A percentile compares a stretch with the other conserved stretches of the same genome.
These are phyloP conservation scores for Phytophthora macrochlamydospora DNA, from an alignment of 352 stramenopile genomes.

Conservation along the genomic window DNA sequence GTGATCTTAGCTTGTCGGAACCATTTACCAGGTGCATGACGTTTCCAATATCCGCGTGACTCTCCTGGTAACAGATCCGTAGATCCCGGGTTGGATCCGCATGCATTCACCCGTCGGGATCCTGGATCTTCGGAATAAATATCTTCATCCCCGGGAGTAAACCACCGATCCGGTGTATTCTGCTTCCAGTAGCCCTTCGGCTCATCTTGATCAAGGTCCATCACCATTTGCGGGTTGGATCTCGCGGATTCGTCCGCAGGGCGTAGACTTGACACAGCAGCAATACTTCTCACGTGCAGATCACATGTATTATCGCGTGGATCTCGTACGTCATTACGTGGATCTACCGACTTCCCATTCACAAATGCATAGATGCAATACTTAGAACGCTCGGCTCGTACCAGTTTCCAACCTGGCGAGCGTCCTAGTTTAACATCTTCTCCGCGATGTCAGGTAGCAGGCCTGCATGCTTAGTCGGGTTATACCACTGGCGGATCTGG, in stretches of 20 bases:
- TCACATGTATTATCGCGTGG: conserved; percentile 1
- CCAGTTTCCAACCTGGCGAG: conserved; percentile 1
- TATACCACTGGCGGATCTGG: not conserved
- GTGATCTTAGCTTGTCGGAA: not conserved
- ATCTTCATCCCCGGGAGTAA: no score
- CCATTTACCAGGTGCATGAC: conserved; percentile 8
- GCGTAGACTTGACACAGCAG: not conserved
- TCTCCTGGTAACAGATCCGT: conserved; percentile 17
- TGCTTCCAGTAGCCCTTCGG: no score
- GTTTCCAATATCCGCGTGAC: conserved; percentile 18
- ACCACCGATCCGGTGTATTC: no score
- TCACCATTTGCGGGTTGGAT: not conserved
- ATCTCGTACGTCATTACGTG: not conserved
- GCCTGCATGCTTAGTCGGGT: not conserved
- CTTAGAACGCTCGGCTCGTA: conserved; percentile 4
- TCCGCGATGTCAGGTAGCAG: not conserved
- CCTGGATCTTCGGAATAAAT: no score
- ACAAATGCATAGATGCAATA: conserved; percentile 10
- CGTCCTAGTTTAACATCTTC: conserved; percentile 13
- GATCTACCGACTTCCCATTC: not conserved
- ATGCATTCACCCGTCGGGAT: no score
- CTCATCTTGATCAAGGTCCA: no score
- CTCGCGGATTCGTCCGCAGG: not conserved
- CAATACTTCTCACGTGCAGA: not conserved
- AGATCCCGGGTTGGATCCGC: no score